phyloP scores from a whole-genome alignment of 108 stramenopile genomes.

The Nitzschia inconspicua region DNA sequence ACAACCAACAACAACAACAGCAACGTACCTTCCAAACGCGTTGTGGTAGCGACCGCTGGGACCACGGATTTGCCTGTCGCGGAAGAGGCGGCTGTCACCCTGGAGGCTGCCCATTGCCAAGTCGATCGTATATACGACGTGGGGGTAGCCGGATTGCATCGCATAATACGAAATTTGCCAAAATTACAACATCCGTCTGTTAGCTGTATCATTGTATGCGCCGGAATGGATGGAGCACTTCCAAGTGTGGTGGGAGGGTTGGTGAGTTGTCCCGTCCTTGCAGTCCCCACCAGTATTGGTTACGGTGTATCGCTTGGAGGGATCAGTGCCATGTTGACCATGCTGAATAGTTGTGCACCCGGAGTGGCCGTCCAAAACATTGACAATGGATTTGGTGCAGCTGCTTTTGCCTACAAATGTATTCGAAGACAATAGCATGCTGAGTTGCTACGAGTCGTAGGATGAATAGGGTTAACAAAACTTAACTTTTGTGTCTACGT shows the following conservation, averaged over 20 bases:
- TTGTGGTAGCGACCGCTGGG: slow-evolving; percentile 87
- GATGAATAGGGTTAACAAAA: no score
- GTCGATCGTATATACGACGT: slow-evolving; percentile 86
- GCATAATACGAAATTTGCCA: slow-evolving; percentile 77
- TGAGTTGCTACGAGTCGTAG: no score
- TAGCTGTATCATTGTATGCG: slow-evolving; percentile 86
- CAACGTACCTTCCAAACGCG: slow-evolving; percentile 8
- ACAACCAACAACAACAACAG: slow-evolving; percentile 6
- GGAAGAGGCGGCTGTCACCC: slow-evolving; percentile 84
- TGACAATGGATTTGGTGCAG: slow-evolving; percentile 97
- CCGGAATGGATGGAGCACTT: slow-evolving; percentile 95
- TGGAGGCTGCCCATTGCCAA: slow-evolving; percentile 60
- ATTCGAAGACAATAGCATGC: no score
- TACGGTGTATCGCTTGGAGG: slow-evolving; percentile 93
- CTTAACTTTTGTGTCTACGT: no score
- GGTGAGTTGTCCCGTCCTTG: slow-evolving; percentile 89
- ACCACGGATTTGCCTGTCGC: slow-evolving; percentile 89
- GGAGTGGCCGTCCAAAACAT: slow-evolving; percentile 95
- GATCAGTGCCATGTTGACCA: slow-evolving; percentile 89
- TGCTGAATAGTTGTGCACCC: slow-evolving; percentile 95
- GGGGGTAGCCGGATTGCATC: slow-evolving; percentile 95
- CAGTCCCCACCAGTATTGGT: slow-evolving; percentile 91
- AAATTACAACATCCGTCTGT: slow-evolving; percentile 65
- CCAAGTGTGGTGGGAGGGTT: slow-evolving; percentile 95
- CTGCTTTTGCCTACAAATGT: slow-evolving; percentile 87